phyloP scores from a whole-genome alignment of 2,329 filamentous ascomycete species.

The Xylaria sp. region DNA sequence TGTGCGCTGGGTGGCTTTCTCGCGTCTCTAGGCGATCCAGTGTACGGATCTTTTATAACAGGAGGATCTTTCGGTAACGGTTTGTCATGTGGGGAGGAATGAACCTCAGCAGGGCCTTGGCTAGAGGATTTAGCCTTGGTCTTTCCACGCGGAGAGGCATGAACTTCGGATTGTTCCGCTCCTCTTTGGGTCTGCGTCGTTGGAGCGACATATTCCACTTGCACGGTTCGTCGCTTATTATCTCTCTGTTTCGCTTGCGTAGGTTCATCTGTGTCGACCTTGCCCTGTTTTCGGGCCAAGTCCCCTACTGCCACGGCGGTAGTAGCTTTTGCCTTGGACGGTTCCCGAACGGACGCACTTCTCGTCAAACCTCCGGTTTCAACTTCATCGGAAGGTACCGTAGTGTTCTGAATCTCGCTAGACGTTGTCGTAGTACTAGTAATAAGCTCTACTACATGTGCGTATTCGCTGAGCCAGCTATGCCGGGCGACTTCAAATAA shows the following conservation, averaged over 20 bases:
- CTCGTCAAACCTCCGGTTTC: slow-evolving; percentile 76
- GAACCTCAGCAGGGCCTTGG: slow-evolving; percentile 62
- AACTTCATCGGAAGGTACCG: slow-evolving; percentile 68
- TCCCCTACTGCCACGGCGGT: slow-evolving; percentile 65
- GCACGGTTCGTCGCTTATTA: slow-evolving; percentile 91
- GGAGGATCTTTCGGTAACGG: slow-evolving; percentile 69
- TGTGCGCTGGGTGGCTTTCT: slow-evolving; percentile 62
- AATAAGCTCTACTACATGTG: slow-evolving; percentile 96
- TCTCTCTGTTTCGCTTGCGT: slow-evolving; percentile 76
- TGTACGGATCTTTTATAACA: slow-evolving; percentile 57
- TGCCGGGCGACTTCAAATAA: slow-evolving; percentile 97
- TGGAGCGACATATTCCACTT: slow-evolving; percentile 97
- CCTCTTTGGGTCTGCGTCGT: slow-evolving; percentile 86
- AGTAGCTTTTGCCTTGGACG: slow-evolving; percentile 73
- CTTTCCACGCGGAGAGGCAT: slow-evolving; percentile 48
- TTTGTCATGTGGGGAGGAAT: slow-evolving; percentile 62
- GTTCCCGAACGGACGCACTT: slow-evolving; percentile 92
- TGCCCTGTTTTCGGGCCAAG: slow-evolving; percentile 77
- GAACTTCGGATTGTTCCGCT: slow-evolving; percentile 52
- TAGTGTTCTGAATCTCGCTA: slow-evolving; percentile 84
- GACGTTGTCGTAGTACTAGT: slow-evolving; percentile 93
- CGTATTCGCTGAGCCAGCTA: slow-evolving; percentile 97
- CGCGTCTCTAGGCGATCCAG: slow-evolving; percentile 49
- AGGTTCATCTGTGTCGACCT: slow-evolving; percentile 73
- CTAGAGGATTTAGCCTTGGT: slow-evolving; percentile 66